Conservation (phyloP, 1,284 basidiomycete species). For the Marasmius tenuissimus region DNA sequence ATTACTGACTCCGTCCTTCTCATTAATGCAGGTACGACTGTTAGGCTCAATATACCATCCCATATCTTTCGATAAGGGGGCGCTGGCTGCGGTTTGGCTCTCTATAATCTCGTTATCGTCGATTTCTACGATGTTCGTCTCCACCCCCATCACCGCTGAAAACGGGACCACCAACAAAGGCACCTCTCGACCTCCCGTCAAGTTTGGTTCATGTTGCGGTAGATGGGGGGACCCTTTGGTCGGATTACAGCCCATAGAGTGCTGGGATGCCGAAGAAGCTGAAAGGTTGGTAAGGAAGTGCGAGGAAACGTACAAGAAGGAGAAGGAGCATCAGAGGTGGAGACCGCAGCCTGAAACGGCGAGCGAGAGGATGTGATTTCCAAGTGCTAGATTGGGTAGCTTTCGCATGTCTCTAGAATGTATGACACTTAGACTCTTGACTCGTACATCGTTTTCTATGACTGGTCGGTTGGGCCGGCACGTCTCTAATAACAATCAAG, state of each 20-base stretch:
- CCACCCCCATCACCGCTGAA: constrained; percentile 5
- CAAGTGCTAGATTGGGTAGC: too few relatives aligned
- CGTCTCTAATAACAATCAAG: too few relatives aligned
- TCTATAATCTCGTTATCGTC: constrained; percentile 52
- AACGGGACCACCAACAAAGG: constrained; percentile 12
- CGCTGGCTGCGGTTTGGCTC: constrained; percentile 65
- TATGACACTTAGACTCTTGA: too few relatives aligned
- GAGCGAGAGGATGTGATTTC: background rate
- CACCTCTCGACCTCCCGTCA: constrained; percentile 29
- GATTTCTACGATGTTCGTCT: constrained; percentile 33
- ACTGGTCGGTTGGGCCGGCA: too few relatives aligned
- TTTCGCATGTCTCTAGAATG: too few relatives aligned
- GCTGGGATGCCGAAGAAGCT: constrained; percentile 48
- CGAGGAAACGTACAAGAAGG: constrained; percentile 46
- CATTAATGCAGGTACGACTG: constrained; percentile 53
- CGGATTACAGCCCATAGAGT: constrained; percentile 43
- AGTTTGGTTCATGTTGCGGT: constrained; percentile 57
- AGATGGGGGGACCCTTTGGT: constrained; percentile 56
- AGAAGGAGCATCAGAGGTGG: constrained; percentile 11
- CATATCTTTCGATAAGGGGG: constrained; percentile 60
- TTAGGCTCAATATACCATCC: constrained; percentile 66
- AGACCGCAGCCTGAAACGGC: background rate
- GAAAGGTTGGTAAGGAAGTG: constrained; percentile 54
- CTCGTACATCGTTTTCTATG: too few relatives aligned
- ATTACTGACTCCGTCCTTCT: background rate